A percentile compares a stretch with the other conserved stretches of the same genome.
Conservation (phyloP, 2,329 filamentous ascomycete species). For the Truncatella angustata region DNA sequence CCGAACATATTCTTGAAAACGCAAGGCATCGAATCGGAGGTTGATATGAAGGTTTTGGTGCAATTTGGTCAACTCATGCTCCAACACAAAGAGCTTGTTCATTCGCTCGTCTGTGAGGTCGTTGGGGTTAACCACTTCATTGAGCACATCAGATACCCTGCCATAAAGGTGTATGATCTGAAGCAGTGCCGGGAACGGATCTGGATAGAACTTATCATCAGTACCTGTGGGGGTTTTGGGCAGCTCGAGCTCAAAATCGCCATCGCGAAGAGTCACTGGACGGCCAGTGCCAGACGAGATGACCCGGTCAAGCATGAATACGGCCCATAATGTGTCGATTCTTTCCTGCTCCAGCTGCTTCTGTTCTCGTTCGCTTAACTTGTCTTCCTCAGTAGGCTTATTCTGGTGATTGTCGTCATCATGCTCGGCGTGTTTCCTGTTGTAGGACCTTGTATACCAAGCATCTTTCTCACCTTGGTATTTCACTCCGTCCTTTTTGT, state of each 20-base stretch:
- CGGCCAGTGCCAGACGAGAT: constrained; percentile 86
- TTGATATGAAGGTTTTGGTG: constrained; percentile 73
- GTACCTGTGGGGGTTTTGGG: constrained; percentile 50
- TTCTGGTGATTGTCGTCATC: constrained; percentile 20
- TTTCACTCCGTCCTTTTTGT: constrained; percentile 74
- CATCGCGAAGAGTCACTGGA: constrained; percentile 78
- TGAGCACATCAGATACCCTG: constrained; percentile 78
- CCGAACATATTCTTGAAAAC: constrained; percentile 83
- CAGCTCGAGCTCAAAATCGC: constrained; percentile 80
- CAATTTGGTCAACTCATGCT: constrained; percentile 69
- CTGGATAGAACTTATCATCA: constrained; percentile 67
- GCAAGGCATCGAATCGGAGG: constrained; percentile 79
- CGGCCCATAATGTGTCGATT: constrained; percentile 85
- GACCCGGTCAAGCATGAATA: constrained; percentile 83
- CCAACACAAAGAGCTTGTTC: constrained; percentile 71
- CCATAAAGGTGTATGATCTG: constrained; percentile 86
- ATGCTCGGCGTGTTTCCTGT: constrained; percentile 29
- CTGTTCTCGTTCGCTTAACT: constrained; percentile 49
- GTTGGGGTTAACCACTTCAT: constrained; percentile 71
- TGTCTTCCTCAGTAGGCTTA: constrained; percentile 41
- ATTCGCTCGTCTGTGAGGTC: constrained; percentile 76
- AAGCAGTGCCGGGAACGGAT: constrained; percentile 76
- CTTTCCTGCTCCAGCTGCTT: constrained; percentile 74
- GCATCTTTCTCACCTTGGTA: constrained; percentile 55
- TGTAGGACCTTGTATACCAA: constrained; percentile 45